These are phyloP conservation scores for Brettanomyces anomalus DNA, from an alignment of 805 yeast genomes.

Conservation along the genomic window DNA sequence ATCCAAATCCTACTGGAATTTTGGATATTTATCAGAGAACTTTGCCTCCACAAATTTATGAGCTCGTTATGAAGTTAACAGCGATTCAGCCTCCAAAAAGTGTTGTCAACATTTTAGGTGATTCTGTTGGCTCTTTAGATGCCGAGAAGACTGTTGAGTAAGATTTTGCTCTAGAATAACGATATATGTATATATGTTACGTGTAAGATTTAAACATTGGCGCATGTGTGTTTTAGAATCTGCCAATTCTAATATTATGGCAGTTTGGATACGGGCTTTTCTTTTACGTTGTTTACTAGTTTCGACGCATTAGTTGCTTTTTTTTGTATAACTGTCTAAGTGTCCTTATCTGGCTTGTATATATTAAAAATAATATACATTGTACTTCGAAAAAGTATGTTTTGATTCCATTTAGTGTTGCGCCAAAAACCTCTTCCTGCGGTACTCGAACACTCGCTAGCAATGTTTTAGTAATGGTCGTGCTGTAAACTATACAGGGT, in stretches of 20 bases:
- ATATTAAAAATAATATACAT: too few relatives aligned
- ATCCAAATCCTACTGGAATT: constrained; percentile 91
- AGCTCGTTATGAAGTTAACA: constrained; percentile 77
- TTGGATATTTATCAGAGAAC: constrained; percentile 84
- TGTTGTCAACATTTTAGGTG: constrained; percentile 50
- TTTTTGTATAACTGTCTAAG: too few relatives aligned
- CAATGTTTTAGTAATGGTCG: too few relatives aligned
- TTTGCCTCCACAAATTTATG: constrained; percentile 75
- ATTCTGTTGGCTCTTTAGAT: constrained; percentile 1
- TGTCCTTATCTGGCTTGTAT: too few relatives aligned
- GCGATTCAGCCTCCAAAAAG: constrained; percentile 85
- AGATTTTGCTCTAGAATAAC: too few relatives aligned
- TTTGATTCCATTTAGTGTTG: too few relatives aligned
- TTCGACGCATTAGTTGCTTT: too few relatives aligned
- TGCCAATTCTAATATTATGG: too few relatives aligned
- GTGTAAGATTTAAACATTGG: not conserved
- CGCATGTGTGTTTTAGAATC: not conserved
- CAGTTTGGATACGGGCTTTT: not conserved
- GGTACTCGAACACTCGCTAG: not conserved
- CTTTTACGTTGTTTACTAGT: not conserved
- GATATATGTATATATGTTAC: too few relatives aligned
- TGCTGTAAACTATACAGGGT: too few relatives aligned
- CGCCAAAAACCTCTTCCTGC: too few relatives aligned
- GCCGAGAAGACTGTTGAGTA: not conserved
- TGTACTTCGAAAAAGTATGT: too few relatives aligned